Base-by-base conservation (phyloP, 2,329 filamentous ascomycete species). In the Blastomyces emzantsi region DNA sequence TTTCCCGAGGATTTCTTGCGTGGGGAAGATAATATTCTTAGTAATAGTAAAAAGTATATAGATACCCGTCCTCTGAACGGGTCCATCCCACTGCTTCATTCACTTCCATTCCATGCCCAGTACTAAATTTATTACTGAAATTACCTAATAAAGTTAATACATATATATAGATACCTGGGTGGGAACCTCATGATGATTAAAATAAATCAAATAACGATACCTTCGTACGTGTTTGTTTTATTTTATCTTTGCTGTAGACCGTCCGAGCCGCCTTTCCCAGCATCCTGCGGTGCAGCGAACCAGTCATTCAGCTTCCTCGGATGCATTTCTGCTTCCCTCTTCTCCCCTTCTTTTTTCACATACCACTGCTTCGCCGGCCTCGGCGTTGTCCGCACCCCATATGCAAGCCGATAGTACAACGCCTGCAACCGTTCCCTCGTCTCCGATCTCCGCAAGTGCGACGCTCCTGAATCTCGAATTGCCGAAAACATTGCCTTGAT, bases 391-490 rank as follows among this genome's bases (percentile, higher is more conserved):
- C 91, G 82, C 58, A 93, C 87, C 2, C 85, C 83, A 72, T 88
- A 86, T 57, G 86, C 77, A 17, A 97, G 79, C 63, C 92, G 85
- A 70, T 89, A 86, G 64, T 87, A 83, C n/a, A 96, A 77, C 64
- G 86, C 82, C 69, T 95, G 89, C 49, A 96, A 80, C 13, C 83
- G 81, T 62, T 86, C 86, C 75, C 96, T 96, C 15, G 89, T 86
- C 70, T 95, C 86, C 39, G 90, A 88, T 39, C 89, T 83, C 19
- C 83, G 82, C 64, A 94, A 80, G 69, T 89, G 85, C 28, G 85
- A 85, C 55, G 90, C 88, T 51, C 90, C 90, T 0, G 87, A 83
- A 70, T 92, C 90, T 64, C 87, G 83, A 70, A 96, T 95, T 49
- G 82, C 82, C 22, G 78, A 79, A 62, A 81, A 80, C 15, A 85